Evolutionary conservation across 805 yeast genomes (phyloP).

Genomic region (Cyberlindnera petersonii): DNA sequence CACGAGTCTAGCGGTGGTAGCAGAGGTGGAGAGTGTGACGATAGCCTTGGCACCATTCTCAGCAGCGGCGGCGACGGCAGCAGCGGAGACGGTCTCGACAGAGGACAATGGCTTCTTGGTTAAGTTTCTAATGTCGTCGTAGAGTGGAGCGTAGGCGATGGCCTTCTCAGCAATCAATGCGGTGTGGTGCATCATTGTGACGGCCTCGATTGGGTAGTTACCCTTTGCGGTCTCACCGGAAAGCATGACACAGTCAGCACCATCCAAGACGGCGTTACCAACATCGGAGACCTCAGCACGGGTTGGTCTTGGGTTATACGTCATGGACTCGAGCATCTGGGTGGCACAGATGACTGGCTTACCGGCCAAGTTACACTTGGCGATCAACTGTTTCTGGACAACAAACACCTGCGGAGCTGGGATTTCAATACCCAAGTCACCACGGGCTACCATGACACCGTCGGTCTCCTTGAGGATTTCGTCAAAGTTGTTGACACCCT

Average conservation of each 20-base stretch:
- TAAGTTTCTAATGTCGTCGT: constrained; percentile 83
- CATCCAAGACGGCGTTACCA: constrained; percentile 98
- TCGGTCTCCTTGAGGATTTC: constrained; percentile 92
- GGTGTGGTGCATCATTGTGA: constrained; percentile 98
- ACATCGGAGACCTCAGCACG: constrained; percentile 99
- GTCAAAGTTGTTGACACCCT: constrained; percentile 99
- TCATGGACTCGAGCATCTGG: constrained; percentile 99
- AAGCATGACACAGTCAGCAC: constrained; percentile 99
- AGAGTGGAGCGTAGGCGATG: constrained; percentile 78
- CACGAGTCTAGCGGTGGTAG: constrained; percentile 91
- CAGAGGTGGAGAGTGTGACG: constrained; percentile 91
- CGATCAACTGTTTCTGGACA: constrained; percentile 97
- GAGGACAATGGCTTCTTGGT: constrained; percentile 88
- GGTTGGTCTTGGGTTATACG: constrained; percentile 99
- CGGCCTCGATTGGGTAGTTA: constrained; percentile 96
- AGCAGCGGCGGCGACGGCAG: constrained; percentile 94
- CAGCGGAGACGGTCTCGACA: constrained; percentile 94
- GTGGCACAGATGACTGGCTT: constrained; percentile 99
- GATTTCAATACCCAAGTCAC: constrained; percentile 98
- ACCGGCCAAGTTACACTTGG: constrained; percentile 98
- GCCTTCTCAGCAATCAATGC: constrained; percentile 95
- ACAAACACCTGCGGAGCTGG: constrained; percentile 99
- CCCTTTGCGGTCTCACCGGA: constrained; percentile 99
- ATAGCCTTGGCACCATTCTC: constrained; percentile 97
- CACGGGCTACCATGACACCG: constrained; percentile 99